Evolutionary conservation across 192 early-diverging fungal genomes (phyloP), one percentile per base, ranked within the genome.

Genomic region (Umbelopsis sp.): DNA sequence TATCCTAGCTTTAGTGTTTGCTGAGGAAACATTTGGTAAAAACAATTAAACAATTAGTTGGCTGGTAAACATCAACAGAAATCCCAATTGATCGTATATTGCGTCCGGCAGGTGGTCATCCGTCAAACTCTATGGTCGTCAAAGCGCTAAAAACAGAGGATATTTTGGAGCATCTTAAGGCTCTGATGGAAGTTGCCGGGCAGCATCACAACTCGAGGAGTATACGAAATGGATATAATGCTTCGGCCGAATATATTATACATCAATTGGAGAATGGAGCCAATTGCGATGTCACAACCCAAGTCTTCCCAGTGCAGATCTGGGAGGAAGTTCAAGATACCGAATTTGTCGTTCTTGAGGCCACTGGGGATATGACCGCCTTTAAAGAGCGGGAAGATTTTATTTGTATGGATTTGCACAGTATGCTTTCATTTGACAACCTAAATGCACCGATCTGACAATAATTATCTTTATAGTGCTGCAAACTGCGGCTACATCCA

Each of bases 221-320:
- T 4, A 71, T 82, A 46, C 74, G 70, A 1, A 75, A 79, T 49
- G 77, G 78, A 46, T 82, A 79, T 52, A 67, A 77, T 66, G 85
- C 83, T 15, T 85, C 85, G 44, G 88, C 89, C 3, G 86, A 89
- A 64, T 86, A 87, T 33, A 75, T 89, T 20, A 75, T 87, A 45
- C 76, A 79, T 70, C 85, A 88, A 67, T 77, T 91, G 4, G 75
- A 72, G 18, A 48, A 74, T 9, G 72, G 78, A 33, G 49, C 80
- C 2, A 71, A 67, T 46, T 79, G 81, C 71, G 67, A 81, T 79
- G 49, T 88, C 72, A 78, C 84, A 61, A 73, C 69, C 13, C 78
- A 80, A 52, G 55, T 73, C 49, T 80, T 85, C 73, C 78, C 78
- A 69, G 79, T 76, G 15, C 77, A 78, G 15, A 69, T 79, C 30